Evolutionary conservation across 2,329 filamentous ascomycete species (phyloP), one percentile per base, ranked within the genome.

Genomic region (Fusarium denticulatum): DNA sequence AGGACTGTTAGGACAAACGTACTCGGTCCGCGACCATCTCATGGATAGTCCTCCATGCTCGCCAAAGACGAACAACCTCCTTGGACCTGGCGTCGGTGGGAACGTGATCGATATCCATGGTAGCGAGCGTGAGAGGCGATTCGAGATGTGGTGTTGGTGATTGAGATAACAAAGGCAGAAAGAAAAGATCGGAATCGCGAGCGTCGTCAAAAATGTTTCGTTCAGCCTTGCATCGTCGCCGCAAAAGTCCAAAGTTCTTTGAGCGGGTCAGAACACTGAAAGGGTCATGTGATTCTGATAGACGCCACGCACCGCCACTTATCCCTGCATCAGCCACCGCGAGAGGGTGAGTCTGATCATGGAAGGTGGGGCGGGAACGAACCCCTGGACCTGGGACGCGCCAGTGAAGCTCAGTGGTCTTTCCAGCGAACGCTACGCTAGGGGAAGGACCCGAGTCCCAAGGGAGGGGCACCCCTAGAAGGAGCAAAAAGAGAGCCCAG

Each of bases 21-120:
- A 97, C 95, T 82, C 96, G 87, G 83, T 98, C 96, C 71, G 89
- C 88, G 77, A 96, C 92, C 96, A 99, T 97, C 88, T 99, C 94
- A 83, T 97, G 94, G 55, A 95, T 91, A 14, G 96, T 99, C 83
- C 91, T 91, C 90, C 94, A 97, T 78, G 95, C 94, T 83, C 96
- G 93, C 96, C 96, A 99, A 77, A 98, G 90, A 81, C 93, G 91
- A 79, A 88, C 85, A 55, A 88, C 82, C 82, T 86, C 85, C 81
- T 88, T 87, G 75, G 85, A 82, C 81, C 86, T 87, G 73, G 84
- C 84, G 49, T 86, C 83, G 64, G 86, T 86, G 60, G 85, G 83
- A 80, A 86, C 83, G 49, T 68, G 82, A 77, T 80, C 79, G 64
- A 78, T 77, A 74, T 84, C 82, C 83, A 85, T 85, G 42, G 20